These are phyloP conservation scores for Auxenochlorella pyrenoidosa DNA, from an alignment of 139 green algal species.

Conservation along the genomic window DNA sequence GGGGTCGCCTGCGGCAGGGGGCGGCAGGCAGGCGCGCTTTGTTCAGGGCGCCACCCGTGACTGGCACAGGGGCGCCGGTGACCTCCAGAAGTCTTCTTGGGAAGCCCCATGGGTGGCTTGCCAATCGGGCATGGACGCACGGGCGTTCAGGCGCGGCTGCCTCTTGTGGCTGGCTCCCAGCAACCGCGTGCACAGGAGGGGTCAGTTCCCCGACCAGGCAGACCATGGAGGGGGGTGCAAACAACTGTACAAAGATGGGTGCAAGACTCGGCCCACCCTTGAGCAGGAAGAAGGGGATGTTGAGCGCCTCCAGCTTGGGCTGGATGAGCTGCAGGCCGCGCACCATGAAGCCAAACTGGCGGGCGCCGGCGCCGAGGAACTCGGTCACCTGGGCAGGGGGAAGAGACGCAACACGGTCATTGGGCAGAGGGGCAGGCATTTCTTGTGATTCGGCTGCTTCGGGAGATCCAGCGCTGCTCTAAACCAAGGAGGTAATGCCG, in stretches of 20 bases:
- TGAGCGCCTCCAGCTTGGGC: constrained; percentile 59
- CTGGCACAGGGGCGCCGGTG: neutral
- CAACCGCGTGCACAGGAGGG: too few species aligned
- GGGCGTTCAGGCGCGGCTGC: too few species aligned
- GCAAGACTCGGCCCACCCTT: neutral
- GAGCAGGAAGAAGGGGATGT: constrained; percentile 80
- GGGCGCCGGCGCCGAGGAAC: constrained; percentile 78
- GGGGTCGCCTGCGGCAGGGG: constrained; percentile 64
- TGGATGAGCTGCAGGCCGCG: constrained; percentile 79
- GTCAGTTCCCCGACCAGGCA: too few species aligned
- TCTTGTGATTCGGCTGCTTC: too few species aligned
- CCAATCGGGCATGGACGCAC: too few species aligned
- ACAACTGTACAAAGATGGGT: too few species aligned
- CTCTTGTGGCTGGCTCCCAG: too few species aligned
- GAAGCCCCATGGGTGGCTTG: neutral
- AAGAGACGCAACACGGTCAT: neutral
- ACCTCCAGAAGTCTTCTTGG: neutral
- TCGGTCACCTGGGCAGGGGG: constrained; percentile 62
- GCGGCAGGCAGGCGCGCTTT: neutral
- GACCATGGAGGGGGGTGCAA: too few species aligned
- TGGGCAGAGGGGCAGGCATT: too few species aligned
- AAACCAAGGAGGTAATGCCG: too few species aligned
- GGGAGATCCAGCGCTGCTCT: too few species aligned
- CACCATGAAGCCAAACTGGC: constrained; percentile 94
- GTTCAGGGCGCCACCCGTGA: too few species aligned